These are phyloP conservation scores for Sarocladiaceae sp. DNA, from an alignment of 2,329 filamentous ascomycete genomes.

Conservation along the genomic window DNA sequence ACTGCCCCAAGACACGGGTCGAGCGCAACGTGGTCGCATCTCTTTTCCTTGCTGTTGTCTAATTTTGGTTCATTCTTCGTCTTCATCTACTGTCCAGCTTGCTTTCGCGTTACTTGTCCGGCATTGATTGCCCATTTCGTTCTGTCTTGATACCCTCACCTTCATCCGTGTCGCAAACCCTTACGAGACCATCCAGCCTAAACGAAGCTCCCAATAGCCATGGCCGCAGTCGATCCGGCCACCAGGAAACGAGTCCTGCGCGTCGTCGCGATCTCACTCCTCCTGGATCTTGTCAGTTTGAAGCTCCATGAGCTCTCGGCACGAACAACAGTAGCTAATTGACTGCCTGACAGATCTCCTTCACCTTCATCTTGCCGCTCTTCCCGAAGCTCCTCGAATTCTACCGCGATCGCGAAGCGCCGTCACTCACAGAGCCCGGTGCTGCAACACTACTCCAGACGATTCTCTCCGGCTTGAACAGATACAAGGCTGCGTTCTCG, in stretches of 20 bases:
- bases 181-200: neutral
- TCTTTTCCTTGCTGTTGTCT: neutral
- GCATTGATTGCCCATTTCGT: constrained; percentile 8
- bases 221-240: constrained; percentile 44
- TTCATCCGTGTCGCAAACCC: neutral
- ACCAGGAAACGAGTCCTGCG: constrained; percentile 76
- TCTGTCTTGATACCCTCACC: constrained; percentile 9
- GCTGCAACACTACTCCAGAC: constrained; percentile 68
- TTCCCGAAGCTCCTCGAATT: constrained; percentile 95
- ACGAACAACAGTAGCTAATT: constrained; percentile 5
- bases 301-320: neutral
- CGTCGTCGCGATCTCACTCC: constrained; percentile 83
- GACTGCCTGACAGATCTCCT: constrained; percentile 67
- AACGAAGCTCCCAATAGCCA: constrained; percentile 17
- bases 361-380: constrained; percentile 95
- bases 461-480: constrained; percentile 78
- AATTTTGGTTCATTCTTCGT: neutral
- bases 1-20: neutral
- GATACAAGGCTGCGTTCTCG: constrained; percentile 91
- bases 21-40: constrained; percentile 6
- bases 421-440: constrained; percentile 32
- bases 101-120: neutral
- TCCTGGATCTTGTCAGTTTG: constrained; percentile 75
- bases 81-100: neutral
- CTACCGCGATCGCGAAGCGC: constrained; percentile 80